Conservation (phyloP, 75 land plant genomes). For the Picea glauca region DNA sequence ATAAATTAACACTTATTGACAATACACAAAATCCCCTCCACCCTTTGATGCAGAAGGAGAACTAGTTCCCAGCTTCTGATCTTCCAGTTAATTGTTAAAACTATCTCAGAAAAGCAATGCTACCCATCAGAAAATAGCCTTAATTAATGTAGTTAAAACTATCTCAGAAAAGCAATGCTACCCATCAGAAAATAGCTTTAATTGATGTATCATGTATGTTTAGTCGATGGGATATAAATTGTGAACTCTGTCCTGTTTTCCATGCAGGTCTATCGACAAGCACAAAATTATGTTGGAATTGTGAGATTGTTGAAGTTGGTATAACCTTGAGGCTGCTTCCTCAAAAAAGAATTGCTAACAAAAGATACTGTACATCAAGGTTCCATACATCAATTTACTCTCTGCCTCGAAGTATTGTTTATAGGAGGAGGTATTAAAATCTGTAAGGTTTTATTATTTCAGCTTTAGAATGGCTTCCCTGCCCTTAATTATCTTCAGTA, state of each 20-base stretch:
- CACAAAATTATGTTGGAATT: background rate
- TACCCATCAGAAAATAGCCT: background rate
- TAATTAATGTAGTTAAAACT: background rate
- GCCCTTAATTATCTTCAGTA: background rate
- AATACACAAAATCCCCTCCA: background rate
- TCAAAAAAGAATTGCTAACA: too few species aligned
- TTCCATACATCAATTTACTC: background rate
- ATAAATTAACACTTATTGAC: background rate
- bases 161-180: background rate
- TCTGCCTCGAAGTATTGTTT: background rate
- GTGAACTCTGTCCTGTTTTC: background rate
- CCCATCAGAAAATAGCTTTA: background rate
- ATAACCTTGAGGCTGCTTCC: background rate
- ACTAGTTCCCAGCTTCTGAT: background rate
- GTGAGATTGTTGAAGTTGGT: background rate
- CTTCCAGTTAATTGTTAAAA: background rate
- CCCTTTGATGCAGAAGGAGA: background rate
- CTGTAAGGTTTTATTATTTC: too few species aligned
- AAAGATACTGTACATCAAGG: too few species aligned
- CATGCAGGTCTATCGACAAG: background rate
- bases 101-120: background rate
- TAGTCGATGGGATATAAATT: background rate
- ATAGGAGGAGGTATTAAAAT: background rate
- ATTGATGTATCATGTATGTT: background rate
- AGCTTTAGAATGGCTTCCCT: background rate